Evolutionary conservation across 805 yeast species (phyloP), one percentile per base, ranked within the genome.

Genomic region (Pichia insulana): DNA sequence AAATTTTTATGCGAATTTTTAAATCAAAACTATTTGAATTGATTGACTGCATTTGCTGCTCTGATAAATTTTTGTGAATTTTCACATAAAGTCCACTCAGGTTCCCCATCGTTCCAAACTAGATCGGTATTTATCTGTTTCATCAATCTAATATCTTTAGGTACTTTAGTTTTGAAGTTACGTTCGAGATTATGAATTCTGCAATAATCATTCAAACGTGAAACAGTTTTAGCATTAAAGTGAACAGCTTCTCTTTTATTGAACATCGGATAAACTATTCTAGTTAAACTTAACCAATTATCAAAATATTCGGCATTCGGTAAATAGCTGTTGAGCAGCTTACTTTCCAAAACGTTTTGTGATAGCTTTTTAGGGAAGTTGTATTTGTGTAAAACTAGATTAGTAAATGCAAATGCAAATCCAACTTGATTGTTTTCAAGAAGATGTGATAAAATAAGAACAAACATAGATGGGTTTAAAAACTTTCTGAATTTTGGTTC

Each of bases 331-430:
- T 50, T 46, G 2, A 58, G 31, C n/a, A 58, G 22, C n/a, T 46
- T 47, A 20, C 42, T 42, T 12, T 50, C 47, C 9, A 58, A 33
- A 18, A 47, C 33, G n/a, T 42, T 44, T n/a, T 35, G 36, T 12
- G 31, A 28, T 12, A 11, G 5, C 15, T 28, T 11, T 17, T 49
- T 43, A 0, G 45, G 37, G 2, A 44, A 30, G 4, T 42, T 31
- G 31, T 50, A 54, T 11, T 43, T 43, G 26, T 37, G 42, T 8
- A 41, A 37, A 42, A 56, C 51, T n/a, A 50, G 34, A 10, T 51
- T 42, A 16, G 55, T 42, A 31, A 57, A 44, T 13, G 64, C 59
- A 43, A 57, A 41, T 17, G 54, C 52, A 34, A 49, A 44, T 37
- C 50, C 51, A 4, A 56, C n/a, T 39, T 59, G 50, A 12, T 48